These are phyloP conservation scores for Tranzscheliella williamsii DNA, from an alignment of 1,284 basidiomycete species.

Conservation along the genomic window DNA sequence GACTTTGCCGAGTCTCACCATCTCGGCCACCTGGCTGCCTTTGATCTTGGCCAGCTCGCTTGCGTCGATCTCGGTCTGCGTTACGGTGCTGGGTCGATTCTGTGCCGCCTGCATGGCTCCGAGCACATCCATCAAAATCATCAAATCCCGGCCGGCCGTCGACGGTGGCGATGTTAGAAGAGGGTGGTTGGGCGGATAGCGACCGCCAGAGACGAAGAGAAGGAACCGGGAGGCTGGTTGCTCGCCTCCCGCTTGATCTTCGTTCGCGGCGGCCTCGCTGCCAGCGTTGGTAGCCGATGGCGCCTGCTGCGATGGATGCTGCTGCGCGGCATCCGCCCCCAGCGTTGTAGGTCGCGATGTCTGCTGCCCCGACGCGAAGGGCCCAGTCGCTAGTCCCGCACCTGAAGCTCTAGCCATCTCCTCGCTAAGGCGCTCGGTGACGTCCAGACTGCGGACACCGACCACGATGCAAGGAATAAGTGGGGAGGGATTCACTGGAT, in stretches of 20 bases:
- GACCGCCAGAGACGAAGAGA: conserved; percentile 56
- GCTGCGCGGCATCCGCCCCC: conserved; percentile 5
- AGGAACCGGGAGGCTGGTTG: conserved; percentile 49
- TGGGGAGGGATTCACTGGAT: conserved; percentile 30
- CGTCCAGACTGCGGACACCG: conserved; percentile 52
- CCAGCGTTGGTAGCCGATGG: neutral
- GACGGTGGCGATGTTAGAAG: conserved; percentile 46
- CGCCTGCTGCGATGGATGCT: conserved; percentile 12
- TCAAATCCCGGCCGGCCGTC: conserved; percentile 53
- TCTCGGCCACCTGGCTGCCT: conserved; percentile 26
- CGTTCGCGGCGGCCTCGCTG: conserved; percentile 1
- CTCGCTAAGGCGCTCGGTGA: conserved; percentile 37
- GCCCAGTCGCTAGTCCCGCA: conserved; percentile 7
- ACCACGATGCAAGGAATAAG: conserved; percentile 55
- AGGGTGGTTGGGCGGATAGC: conserved; percentile 53
- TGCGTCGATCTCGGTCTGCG: conserved; percentile 48
- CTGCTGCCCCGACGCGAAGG: conserved; percentile 17
- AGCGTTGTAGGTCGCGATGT: conserved; percentile 27
- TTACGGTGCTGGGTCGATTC: conserved; percentile 47
- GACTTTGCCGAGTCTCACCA: conserved; percentile 31
- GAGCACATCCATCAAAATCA: conserved; percentile 57
- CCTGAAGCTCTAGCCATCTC: conserved; percentile 22
- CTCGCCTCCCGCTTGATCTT: conserved; percentile 8
- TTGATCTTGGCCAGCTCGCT: conserved; percentile 37
- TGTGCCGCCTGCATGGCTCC: conserved; percentile 51